Conservation (phyloP, 768 basidiomycete genomes). For the Terana coerulea region DNA sequence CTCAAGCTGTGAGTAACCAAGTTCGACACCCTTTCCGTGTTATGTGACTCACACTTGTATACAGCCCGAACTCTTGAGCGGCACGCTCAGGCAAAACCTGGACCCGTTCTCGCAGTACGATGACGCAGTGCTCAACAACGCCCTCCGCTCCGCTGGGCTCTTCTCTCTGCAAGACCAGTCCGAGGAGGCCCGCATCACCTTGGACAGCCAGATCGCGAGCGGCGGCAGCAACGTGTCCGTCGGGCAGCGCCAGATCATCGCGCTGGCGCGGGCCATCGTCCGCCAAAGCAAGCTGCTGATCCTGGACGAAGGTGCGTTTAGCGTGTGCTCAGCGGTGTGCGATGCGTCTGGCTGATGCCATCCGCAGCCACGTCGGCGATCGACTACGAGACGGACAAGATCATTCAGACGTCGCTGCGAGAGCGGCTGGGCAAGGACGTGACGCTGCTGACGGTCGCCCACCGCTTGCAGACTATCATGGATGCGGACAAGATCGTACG, state of each 20-base stretch:
- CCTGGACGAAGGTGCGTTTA: constrained; percentile 51
- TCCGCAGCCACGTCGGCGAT: constrained; percentile 26
- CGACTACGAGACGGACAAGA: constrained; percentile 54
- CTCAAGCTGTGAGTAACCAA: constrained; percentile 41
- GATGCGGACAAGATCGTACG: constrained; percentile 56
- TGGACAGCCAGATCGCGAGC: constrained; percentile 42
- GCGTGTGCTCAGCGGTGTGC: background rate
- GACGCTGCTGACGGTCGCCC: constrained; percentile 57
- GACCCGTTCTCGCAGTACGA: constrained; percentile 49
- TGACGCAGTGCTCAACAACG: constrained; percentile 38
- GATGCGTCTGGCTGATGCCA: background rate
- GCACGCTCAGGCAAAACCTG: constrained; percentile 43
- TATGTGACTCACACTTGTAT: constrained; percentile 29
- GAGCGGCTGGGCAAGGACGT: constrained; percentile 37
- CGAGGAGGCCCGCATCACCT: constrained; percentile 34
- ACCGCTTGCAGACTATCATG: constrained; percentile 55
- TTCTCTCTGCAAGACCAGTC: constrained; percentile 26
- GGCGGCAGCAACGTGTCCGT: constrained; percentile 46
- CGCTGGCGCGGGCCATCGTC: constrained; percentile 55
- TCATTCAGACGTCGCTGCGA: constrained; percentile 55
- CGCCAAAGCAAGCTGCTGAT: constrained; percentile 52
- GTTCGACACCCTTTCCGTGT: constrained; percentile 26
- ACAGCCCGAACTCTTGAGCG: constrained; percentile 37
- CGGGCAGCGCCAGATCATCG: constrained; percentile 59
- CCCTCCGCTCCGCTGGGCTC: constrained; percentile 38